Percentiles rank a stretch among this genome's conserved stretches.
These are phyloP conservation scores for Parasarocladium wereldwijsianum DNA, from an alignment of 2,329 filamentous ascomycete species.

Conservation along the genomic window DNA sequence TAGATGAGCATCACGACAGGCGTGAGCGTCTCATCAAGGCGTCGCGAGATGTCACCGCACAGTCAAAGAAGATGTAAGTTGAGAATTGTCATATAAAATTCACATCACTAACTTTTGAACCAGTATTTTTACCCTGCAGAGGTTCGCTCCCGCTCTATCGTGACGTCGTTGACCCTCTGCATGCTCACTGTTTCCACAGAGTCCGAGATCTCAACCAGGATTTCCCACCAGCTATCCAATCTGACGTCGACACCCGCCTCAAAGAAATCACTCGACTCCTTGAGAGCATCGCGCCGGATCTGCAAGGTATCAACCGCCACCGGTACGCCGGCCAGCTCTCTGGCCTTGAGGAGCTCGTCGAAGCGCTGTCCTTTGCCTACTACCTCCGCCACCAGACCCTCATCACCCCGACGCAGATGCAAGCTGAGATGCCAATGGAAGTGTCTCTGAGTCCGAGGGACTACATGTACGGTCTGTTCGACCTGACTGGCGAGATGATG, in stretches of 20 bases:
- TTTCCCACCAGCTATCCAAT: conserved; percentile 53
- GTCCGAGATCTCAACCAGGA: conserved; percentile 46
- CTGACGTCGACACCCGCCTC: conserved; percentile 56
- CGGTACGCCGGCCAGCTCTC: conserved; percentile 71
- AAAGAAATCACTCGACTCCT: conserved; percentile 59
- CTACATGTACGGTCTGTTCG: conserved; percentile 82
- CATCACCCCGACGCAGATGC: conserved; percentile 51
- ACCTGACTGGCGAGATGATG: conserved; percentile 94
- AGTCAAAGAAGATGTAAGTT: conserved; percentile 89
- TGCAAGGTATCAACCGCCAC: conserved; percentile 65
- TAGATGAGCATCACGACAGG: conserved; percentile 90
- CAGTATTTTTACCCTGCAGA: conserved; percentile 10
- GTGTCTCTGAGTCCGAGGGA: conserved; percentile 65
- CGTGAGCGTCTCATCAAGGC: conserved; percentile 82
- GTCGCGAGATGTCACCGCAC: conserved; percentile 79
- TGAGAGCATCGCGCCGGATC: conserved; percentile 50
- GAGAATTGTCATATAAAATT: not conserved
- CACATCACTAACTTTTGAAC: conserved; percentile 2
- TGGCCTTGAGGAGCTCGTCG: conserved; percentile 87
- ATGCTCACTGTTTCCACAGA: conserved; percentile 23
- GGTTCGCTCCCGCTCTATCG: conserved; percentile 5
- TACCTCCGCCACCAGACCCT: conserved; percentile 70
- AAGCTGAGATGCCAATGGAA: conserved; percentile 25
- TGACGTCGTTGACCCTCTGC: too few relatives aligned
- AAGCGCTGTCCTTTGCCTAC: conserved; percentile 77